Conservation (phyloP, 495 filamentous ascomycete genomes). For the Penicillium psychrofluorescens region DNA sequence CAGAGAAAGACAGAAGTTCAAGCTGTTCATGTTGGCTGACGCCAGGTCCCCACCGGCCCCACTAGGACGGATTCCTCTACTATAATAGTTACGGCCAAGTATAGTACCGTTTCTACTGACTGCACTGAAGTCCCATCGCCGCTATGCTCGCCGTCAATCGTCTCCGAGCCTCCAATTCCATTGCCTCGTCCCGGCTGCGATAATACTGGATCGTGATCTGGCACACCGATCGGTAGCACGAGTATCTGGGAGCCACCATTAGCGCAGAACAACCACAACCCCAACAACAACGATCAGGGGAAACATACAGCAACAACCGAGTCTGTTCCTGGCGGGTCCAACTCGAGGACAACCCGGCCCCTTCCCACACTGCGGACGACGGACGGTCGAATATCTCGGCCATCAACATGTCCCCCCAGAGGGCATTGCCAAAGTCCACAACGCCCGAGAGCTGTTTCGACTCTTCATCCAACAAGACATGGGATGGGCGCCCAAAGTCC, state of each 20-base stretch:
- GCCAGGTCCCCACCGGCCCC: neutral
- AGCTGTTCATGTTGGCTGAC: no score
- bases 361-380: conserved; percentile 27
- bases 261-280: neutral
- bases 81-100: no score
- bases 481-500: conserved; percentile 46
- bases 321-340: conserved; percentile 16
- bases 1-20: conserved; percentile 3
- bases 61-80: neutral
- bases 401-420: conserved; percentile 45
- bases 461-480: conserved; percentile 49
- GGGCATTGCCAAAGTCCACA: conserved; percentile 36
- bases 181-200: conserved; percentile 26
- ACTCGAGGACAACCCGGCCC: conserved; percentile 24
- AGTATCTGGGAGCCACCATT: conserved; percentile 19
- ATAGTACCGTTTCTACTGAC: no score
- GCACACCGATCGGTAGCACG: conserved; percentile 34
- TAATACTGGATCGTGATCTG: conserved; percentile 36
- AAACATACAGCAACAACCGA: conserved; percentile 31
- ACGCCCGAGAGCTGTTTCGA: conserved; percentile 38
- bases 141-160: conserved; percentile 23
- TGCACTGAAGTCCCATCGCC: conserved; percentile 9
- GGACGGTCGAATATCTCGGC: conserved; percentile 36
- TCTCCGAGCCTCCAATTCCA: conserved; percentile 32
- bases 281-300: neutral